phyloP scores from a whole-genome alignment of 768 basidiomycete species.

The Phylloporus sp. region DNA sequence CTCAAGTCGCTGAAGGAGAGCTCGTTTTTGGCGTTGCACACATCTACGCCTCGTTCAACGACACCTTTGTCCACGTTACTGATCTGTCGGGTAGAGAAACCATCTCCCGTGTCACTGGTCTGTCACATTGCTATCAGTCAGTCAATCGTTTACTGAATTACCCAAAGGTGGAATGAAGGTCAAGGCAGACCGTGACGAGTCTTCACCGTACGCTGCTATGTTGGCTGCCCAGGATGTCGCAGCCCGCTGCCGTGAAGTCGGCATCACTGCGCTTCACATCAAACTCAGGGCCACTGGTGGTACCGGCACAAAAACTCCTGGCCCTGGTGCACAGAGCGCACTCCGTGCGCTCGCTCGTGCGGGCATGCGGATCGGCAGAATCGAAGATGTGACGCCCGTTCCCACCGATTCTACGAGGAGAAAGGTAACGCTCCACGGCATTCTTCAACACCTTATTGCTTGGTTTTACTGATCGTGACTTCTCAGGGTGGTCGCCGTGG shows the following conservation, averaged over 20 bases:
- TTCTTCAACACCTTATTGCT: background rate
- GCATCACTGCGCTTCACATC: slow-evolving; percentile 97
- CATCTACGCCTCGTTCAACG: slow-evolving; percentile 99
- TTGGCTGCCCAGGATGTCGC: slow-evolving; percentile 98
- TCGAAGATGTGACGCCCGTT: slow-evolving; percentile 97
- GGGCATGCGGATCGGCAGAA: slow-evolving; percentile 96
- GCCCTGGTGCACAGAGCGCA: slow-evolving; percentile 97
- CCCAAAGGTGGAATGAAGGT: slow-evolving; percentile 95
- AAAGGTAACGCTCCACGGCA: slow-evolving; percentile 58
- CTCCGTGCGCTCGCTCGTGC: slow-evolving; percentile 97
- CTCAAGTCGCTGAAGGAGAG: slow-evolving; percentile 94
- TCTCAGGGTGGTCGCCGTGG: slow-evolving; percentile 95
- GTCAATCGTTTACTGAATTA: background rate
- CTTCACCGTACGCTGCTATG: slow-evolving; percentile 96
- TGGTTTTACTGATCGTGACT: background rate
- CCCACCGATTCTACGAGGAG: slow-evolving; percentile 96
- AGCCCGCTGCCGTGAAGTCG: slow-evolving; percentile 94
- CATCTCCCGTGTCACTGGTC: slow-evolving; percentile 96
- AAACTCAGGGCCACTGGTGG: slow-evolving; percentile 98
- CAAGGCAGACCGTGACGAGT: slow-evolving; percentile 99
- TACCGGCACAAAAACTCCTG: slow-evolving; percentile 98
- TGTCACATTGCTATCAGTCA: slow-evolving; percentile 20
- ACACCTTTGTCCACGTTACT: slow-evolving; percentile 99
- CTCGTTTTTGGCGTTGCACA: slow-evolving; percentile 97
- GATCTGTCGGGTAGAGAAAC: slow-evolving; percentile 99